phyloP scores from a whole-genome alignment of 2,329 filamentous ascomycete species.

The Penicillium sp. region DNA sequence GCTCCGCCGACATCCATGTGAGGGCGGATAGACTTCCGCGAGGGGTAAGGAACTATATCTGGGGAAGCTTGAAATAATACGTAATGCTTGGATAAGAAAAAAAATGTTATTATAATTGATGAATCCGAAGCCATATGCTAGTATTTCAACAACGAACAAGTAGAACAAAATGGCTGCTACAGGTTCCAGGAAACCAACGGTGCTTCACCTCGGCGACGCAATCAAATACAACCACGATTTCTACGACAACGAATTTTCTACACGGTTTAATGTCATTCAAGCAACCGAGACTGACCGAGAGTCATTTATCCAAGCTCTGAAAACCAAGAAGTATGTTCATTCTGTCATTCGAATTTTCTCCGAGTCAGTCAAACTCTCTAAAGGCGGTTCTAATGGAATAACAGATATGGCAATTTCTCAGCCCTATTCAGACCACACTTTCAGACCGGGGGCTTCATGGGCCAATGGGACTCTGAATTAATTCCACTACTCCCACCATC shows the following conservation, averaged over 20 bases:
- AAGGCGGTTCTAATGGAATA: constrained; percentile 22
- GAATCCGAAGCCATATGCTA: no score
- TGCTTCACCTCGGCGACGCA: constrained; percentile 45
- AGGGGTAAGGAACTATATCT: background rate
- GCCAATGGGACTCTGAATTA: constrained; percentile 58
- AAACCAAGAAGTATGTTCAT: constrained; percentile 15
- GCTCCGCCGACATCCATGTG: background rate
- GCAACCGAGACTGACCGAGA: constrained; percentile 31
- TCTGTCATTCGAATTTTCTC: background rate
- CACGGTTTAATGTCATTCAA: constrained; percentile 40
- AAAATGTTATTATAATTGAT: no score
- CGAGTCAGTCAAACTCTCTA: background rate
- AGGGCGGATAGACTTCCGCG: background rate
- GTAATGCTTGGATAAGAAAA: background rate
- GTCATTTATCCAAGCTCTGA: constrained; percentile 42
- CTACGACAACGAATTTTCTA: constrained; percentile 35
- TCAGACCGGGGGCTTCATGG: constrained; percentile 64
- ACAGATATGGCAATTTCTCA: constrained; percentile 36
- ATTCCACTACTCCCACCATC: constrained; percentile 52
- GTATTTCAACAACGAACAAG: background rate
- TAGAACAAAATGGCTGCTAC: background rate
- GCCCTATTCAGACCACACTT: constrained; percentile 60
- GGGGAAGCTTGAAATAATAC: background rate
- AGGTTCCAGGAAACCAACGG: constrained; percentile 25
- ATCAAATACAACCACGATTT: constrained; percentile 48